Conservation (phyloP, 805 yeast genomes). For the Priceomyces melissophilus region DNA sequence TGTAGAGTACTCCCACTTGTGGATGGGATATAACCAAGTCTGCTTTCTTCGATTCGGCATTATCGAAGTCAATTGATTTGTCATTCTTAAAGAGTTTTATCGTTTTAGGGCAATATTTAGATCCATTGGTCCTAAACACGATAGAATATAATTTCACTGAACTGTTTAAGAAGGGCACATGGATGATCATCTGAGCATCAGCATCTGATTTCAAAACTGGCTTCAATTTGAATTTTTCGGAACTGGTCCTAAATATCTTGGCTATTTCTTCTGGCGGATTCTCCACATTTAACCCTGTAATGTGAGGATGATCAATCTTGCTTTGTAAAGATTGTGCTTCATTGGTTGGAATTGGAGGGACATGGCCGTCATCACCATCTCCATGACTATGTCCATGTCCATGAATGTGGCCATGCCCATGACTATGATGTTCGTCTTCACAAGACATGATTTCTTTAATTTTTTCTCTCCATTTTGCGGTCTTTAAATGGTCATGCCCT, state of each 20-base stretch:
- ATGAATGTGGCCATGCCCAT: conserved; percentile 18
- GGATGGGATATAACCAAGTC: conserved; percentile 62
- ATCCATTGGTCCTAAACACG: conserved; percentile 62
- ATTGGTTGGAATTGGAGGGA: conserved; percentile 69
- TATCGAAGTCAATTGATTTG: conserved; percentile 69
- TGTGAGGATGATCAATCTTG: conserved; percentile 56
- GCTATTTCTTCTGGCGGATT: conserved; percentile 48
- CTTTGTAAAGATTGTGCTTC: conserved; percentile 63
- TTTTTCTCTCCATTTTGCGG: too few relatives aligned
- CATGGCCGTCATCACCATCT: conserved; percentile 26
- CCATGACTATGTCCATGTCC: conserved; percentile 31
- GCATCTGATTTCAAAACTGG: conserved; percentile 63
- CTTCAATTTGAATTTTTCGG: conserved; percentile 45
- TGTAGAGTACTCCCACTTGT: conserved; percentile 46
- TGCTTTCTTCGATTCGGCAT: conserved; percentile 46
- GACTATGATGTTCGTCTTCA: conserved; percentile 23
- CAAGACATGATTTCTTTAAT: conserved; percentile 25
- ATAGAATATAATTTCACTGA: conserved; percentile 72
- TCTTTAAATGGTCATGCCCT: too few relatives aligned
- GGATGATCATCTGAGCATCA: conserved; percentile 74
- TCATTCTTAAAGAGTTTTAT: conserved; percentile 73
- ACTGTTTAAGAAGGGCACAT: conserved; percentile 73
- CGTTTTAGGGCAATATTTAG: conserved; percentile 61
- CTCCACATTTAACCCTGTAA: conserved; percentile 61
- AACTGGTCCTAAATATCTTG: conserved; percentile 52